These are phyloP conservation scores for Somion occarium DNA, from an alignment of 1,284 basidiomycete genomes.

Conservation along the genomic window DNA sequence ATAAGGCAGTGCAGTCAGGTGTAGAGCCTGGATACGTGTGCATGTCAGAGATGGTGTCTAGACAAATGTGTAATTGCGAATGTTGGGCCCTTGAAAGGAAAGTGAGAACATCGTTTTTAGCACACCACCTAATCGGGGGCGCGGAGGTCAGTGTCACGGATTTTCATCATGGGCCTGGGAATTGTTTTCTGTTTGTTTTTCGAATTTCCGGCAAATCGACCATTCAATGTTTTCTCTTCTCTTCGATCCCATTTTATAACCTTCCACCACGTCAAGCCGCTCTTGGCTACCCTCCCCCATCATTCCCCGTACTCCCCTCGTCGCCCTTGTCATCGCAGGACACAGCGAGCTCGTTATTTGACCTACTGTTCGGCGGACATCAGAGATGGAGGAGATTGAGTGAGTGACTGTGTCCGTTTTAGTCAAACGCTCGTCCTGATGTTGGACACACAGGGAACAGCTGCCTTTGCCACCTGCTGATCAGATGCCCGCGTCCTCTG, in stretches of 20 bases:
- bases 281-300: constrained; percentile 16
- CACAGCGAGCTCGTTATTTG: no score
- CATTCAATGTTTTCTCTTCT: constrained; percentile 33
- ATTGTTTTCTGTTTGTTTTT: constrained; percentile 29
- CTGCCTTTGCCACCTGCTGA: background rate
- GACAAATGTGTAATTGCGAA: background rate
- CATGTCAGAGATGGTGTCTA: background rate
- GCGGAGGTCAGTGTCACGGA: constrained; percentile 19
- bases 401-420: constrained; percentile 9
- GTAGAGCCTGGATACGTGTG: background rate
- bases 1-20: background rate
- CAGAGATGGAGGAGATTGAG: constrained; percentile 14
- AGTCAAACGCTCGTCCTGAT: background rate
- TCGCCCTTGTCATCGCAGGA: no score
- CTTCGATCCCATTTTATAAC: constrained; percentile 26
- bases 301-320: constrained; percentile 10
- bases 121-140: constrained; percentile 19
- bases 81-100: background rate
- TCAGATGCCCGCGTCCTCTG: constrained; percentile 17
- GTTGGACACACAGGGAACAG: background rate
- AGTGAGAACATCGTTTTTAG: background rate
- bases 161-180: constrained; percentile 25
- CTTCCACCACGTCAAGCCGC: constrained; percentile 24
- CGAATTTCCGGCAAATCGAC: constrained; percentile 27
- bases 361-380: no score